Evolutionary conservation across 1,284 basidiomycete genomes (phyloP), one percentile per base, ranked within the genome.

Genomic region (Mycena sp.): DNA sequence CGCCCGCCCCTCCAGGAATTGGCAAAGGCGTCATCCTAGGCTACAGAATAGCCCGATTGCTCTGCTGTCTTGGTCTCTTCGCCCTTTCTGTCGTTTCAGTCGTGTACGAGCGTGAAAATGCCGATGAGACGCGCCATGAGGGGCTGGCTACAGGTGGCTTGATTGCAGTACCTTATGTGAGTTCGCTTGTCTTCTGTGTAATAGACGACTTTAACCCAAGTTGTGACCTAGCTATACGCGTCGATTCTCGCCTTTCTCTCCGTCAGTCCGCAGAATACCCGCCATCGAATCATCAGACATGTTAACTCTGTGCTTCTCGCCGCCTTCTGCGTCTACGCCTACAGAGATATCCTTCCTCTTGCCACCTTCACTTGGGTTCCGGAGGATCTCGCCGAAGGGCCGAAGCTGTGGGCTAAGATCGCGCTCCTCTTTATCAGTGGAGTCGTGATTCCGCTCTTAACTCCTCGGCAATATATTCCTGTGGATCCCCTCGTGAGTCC

Each of bases 311-410:
- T 87, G 17, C 68, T 80, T 29, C 68, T 81, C 16, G 63, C 72
- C 12, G 71, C 80, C 28, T 75, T 76, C 52, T 69, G 63, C 17
- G 75, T 85, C n/a, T 90, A 85, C 72, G 74, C 77, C 11, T 88
- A 88, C 71, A 83, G 89, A 23, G 88, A 92, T 72, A 61, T 91
- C 26, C 87, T 81, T 74, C 89, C 90, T 7, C 72, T 89, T 7
- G 76, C 81, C 19, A 90, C 86, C 0, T 87, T 75, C 64, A 73
- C 71, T 1, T 54, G 60, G 46, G 38, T 48, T 3, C 78, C 80
- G 38, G 58, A 67, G 32, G 81, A 83, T 63, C 23, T 54, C 3
- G 46, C 21, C 37, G 40, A 80, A 65, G 78, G 78, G 7, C 59
- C 51, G 35, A 48, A 80, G 30, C 53, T 83, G 12, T 83, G 80